A percentile compares a stretch with the other conserved stretches of the same genome.
phyloP scores from a whole-genome alignment of 768 basidiomycete genomes.

The Nidularia sp. region DNA sequence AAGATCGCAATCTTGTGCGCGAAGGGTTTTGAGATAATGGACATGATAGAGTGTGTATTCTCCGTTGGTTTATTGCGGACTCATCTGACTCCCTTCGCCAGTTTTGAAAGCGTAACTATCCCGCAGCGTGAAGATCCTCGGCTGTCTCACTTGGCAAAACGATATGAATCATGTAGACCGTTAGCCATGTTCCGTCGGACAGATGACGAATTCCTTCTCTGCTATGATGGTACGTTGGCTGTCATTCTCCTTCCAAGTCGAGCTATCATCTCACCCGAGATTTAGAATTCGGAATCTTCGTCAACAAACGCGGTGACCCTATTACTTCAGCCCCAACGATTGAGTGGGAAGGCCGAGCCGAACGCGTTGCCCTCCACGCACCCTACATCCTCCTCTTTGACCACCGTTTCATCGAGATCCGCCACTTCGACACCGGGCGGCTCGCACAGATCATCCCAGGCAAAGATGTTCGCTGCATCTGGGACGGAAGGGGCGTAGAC shows the following conservation, averaged over 20 bases:
- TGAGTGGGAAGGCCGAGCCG: constrained; percentile 94
- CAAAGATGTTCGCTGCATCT: constrained; percentile 78
- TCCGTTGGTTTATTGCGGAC: neutral
- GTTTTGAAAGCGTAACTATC: constrained; percentile 84
- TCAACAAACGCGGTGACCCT: constrained; percentile 88
- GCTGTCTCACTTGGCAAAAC: constrained; percentile 67
- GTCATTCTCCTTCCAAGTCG: neutral
- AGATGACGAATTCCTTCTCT: constrained; percentile 86
- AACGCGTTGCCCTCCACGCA: constrained; percentile 83
- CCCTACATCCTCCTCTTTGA: constrained; percentile 89
- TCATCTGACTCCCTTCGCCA: constrained; percentile 16
- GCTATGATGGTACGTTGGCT: constrained; percentile 68
- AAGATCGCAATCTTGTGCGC: constrained; percentile 90
- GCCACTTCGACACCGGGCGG: constrained; percentile 76
- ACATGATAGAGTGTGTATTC: constrained; percentile 74
- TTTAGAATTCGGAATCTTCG: constrained; percentile 86
- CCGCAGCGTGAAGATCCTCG: constrained; percentile 68
- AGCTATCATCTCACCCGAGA: neutral
- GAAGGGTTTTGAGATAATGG: constrained; percentile 98
- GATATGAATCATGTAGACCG: constrained; percentile 77
- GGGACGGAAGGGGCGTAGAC: constrained; percentile 71
- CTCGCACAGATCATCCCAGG: constrained; percentile 82
- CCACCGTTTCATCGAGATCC: constrained; percentile 85
- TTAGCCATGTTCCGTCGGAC: constrained; percentile 87
- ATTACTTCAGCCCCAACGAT: constrained; percentile 67